Evolutionary conservation across 495 filamentous ascomycete species (phyloP).

Genomic region (Penicillium parvum): DNA sequence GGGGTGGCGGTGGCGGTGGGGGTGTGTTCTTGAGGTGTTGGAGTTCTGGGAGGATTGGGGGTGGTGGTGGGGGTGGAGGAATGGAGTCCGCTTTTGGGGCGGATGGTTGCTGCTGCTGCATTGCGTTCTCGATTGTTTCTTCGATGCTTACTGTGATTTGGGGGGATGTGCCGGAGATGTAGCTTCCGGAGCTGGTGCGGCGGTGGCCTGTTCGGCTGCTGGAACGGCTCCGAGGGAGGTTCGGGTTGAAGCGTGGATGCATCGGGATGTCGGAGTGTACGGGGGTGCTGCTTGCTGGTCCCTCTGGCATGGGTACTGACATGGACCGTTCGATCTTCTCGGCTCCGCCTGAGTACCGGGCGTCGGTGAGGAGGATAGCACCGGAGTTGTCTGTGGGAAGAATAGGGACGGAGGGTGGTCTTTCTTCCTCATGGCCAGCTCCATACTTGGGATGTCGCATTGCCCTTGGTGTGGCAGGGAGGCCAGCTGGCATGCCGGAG

Average conservation of each 20-base stretch:
- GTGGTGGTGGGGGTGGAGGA: constrained; percentile 55
- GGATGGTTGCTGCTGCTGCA: constrained; percentile 31
- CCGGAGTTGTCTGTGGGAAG: constrained; percentile 48
- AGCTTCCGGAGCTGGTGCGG: constrained; percentile 28
- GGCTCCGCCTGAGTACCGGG: constrained; percentile 61
- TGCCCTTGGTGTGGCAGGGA: constrained; percentile 79
- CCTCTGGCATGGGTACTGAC: constrained; percentile 67
- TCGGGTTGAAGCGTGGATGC: constrained; percentile 55
- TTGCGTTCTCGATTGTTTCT: constrained; percentile 52
- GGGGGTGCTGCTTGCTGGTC: constrained; percentile 36
- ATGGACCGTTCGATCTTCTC: constrained; percentile 58
- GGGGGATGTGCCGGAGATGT: constrained; percentile 29
- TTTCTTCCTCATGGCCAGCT: constrained; percentile 51
- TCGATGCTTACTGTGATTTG: constrained; percentile 56
- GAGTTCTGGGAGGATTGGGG: constrained; percentile 74
- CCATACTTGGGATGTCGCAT: constrained; percentile 73
- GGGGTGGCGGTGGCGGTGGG: constrained; percentile 52
- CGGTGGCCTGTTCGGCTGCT: constrained; percentile 40
- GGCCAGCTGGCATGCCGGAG: constrained; percentile 50
- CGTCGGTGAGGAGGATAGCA: constrained; percentile 51
- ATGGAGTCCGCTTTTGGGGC: constrained; percentile 52
- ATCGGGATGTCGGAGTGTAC: constrained; percentile 46
- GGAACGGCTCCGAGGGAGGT: constrained; percentile 48
- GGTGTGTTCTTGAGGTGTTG: constrained; percentile 70
- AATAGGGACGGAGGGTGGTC: constrained; percentile 60